Base-by-base conservation (phyloP, 2,329 filamentous ascomycete species). In the Aspergillus japonicus region DNA sequence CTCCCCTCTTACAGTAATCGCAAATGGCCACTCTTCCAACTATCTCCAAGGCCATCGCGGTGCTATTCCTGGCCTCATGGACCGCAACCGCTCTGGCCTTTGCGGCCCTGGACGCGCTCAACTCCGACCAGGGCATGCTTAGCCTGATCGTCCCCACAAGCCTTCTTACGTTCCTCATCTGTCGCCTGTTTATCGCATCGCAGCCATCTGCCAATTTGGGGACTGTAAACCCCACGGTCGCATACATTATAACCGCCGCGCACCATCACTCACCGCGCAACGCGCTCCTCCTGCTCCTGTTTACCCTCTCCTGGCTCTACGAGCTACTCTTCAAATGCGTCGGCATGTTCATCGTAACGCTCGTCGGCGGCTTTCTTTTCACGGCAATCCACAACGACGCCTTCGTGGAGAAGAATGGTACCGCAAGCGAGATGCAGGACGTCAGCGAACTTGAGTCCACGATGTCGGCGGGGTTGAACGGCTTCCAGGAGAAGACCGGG, bases 151-250 rank as follows among this genome's bases (percentile, higher is more conserved):
- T 59, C 50, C 63, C 60, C 12, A 58, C 58, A 55, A 66, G 62
- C 31, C 59, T 67, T 7, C 50, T 67, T 47, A 67, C 64, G 4
- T 67, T 62, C n/a, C 54, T 66, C n/a, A 14, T 58, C 12, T 61
- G 60, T 21, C 64, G 65, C 2, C 50, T 64, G 3, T 24, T 64
- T 4, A 54, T 64, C 3, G 19, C 59, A 7, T 16, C 57, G 4
- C 51, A 62, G 47, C 44, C 55, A 11, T 31, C 5, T 23, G 6
- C 10, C 14, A 7, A 7, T 26, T 6, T 5, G 2, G 26, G 26
- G 14, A 7, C 29, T 2, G 24, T 47, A 14, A 24, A 54, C 16
- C 26, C 39, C 39, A 60, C 64, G 2, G 49, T 67, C 44, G 62
- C 65, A 4, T 51, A 61, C 19, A 16, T 56, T 12, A n/a, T 66